A percentile compares a stretch with the other conserved stretches of the same genome.
Evolutionary conservation across 1,284 basidiomycete species (phyloP).

Genomic region (Leccinum insolens): DNA sequence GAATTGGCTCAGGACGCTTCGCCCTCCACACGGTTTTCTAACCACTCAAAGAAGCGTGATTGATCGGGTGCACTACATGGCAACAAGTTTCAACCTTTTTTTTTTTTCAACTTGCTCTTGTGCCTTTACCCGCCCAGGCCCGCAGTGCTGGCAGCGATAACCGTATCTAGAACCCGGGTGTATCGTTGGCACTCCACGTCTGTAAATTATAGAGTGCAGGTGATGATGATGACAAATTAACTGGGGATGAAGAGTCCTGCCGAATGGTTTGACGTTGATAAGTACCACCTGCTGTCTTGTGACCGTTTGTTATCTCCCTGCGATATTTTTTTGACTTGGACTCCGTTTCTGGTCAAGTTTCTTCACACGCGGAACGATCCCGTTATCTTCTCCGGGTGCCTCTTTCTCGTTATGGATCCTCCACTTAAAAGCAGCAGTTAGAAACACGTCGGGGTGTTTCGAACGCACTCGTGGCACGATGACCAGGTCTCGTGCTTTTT

Average conservation of each 20-base stretch:
- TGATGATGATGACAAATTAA: neutral
- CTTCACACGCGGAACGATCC: slow-evolving; percentile 12
- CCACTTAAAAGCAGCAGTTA: neutral
- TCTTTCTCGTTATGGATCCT: neutral
- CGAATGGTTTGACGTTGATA: neutral
- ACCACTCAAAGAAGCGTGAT: slow-evolving; percentile 32
- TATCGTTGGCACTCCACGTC: neutral
- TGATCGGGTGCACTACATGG: slow-evolving; percentile 17
- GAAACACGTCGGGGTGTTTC: neutral
- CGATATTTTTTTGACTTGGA: neutral
- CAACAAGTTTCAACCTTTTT: neutral
- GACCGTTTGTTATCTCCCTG: slow-evolving; percentile 16
- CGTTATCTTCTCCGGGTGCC: neutral
- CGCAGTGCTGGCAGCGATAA: neutral
- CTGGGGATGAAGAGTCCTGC: neutral
- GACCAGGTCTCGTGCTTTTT: slow-evolving; percentile 11
- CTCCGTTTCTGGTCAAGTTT: neutral
- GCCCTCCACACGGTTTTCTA: slow-evolving; percentile 23
- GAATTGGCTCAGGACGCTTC: slow-evolving; percentile 25
- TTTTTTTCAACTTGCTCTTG: neutral
- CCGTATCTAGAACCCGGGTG: slow-evolving; percentile 6
- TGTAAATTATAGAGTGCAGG: neutral
- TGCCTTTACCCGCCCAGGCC: neutral
- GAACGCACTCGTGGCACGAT: neutral
- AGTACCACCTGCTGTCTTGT: slow-evolving; percentile 6